Conservation (phyloP, 768 basidiomycete species). For the Guyanaporus albipodus region DNA sequence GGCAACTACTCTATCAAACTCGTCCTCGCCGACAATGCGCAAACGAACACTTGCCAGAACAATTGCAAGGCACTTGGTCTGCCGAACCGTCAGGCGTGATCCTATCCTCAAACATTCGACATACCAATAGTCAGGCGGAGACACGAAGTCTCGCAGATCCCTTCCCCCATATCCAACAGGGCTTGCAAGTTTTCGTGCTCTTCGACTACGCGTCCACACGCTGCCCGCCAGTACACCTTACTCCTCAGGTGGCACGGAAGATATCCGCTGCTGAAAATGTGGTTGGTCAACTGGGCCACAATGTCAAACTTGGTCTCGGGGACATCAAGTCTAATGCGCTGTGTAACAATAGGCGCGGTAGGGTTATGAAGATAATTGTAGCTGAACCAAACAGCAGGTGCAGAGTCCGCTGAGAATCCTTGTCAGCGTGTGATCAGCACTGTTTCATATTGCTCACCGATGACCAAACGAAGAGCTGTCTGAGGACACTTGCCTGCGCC, state of each 20-base stretch:
- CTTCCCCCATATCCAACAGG: conserved; percentile 18
- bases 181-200: conserved; percentile 26
- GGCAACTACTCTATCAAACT: not conserved
- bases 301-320: conserved; percentile 33
- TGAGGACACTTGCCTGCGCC: conserved; percentile 43
- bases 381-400: conserved; percentile 41
- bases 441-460: conserved; percentile 32
- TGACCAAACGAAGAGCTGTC: conserved; percentile 42
- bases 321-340: conserved; percentile 40
- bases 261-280: conserved; percentile 42
- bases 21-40: conserved; percentile 5
- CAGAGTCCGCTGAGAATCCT: conserved; percentile 36
- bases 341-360: conserved; percentile 33
- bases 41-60: conserved; percentile 6
- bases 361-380: conserved; percentile 38
- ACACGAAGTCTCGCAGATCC: conserved; percentile 17
- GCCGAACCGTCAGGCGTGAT: not conserved
- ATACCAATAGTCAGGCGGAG: conserved; percentile 20
- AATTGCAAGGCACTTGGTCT: conserved; percentile 11
- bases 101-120: not conserved
- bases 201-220: conserved; percentile 33
- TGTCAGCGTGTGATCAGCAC: not conserved
- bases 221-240: conserved; percentile 40
- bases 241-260: conserved; percentile 33
- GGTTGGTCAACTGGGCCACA: conserved; percentile 46